Base-by-base conservation (phyloP, 768 basidiomycete species). In the Imleria badia region DNA sequence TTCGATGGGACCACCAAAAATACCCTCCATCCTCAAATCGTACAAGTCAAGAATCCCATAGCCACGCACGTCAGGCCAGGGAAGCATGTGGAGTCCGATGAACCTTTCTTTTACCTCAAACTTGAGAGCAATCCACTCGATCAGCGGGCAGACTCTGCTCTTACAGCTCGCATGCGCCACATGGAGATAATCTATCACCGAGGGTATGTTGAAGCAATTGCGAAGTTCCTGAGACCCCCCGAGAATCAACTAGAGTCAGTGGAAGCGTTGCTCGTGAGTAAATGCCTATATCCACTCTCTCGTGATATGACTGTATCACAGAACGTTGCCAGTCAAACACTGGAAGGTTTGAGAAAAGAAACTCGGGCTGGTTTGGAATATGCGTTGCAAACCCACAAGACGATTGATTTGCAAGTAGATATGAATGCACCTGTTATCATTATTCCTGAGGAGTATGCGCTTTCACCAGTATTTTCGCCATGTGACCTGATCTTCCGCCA, bases 341-440 rank as follows among this genome's bases (percentile, higher is more conserved):
- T 99, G 3, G 96, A 98, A 66, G 94, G 91, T 6, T 74, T 99
- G 23, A 81, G 94, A 53, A 94, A 94, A 66, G 94, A 98, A 66
- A 98, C 97, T 8, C 76, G 97, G 49, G 91, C 92, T 0, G 94
- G 97, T 15, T 76, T 99, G 49, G 96, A 98, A 74, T 89, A 89
- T 72, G 96, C 96, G 0, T 73, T 99, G 45, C 87, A 94, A 69
- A 86, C 84, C 15, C 95, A 97, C 78, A 96, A 94, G 77, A 98
- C 97, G 1, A 78, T 98, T 41, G 95, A 98, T 68, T 78, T 99
- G n/a, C 90, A 92, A 60, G 83, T 99, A 75, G 95, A 99, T 65
- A 81, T 99, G 79, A 91, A 96, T 63, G 94, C 97, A 0, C 97
- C 97, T 6, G 84, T 99, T 61, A 97, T 99, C 66, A 93, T 99